These are phyloP conservation scores for Sugiyamaella sp. DNA, from an alignment of 1,139 yeast genomes.

Conservation along the genomic window DNA sequence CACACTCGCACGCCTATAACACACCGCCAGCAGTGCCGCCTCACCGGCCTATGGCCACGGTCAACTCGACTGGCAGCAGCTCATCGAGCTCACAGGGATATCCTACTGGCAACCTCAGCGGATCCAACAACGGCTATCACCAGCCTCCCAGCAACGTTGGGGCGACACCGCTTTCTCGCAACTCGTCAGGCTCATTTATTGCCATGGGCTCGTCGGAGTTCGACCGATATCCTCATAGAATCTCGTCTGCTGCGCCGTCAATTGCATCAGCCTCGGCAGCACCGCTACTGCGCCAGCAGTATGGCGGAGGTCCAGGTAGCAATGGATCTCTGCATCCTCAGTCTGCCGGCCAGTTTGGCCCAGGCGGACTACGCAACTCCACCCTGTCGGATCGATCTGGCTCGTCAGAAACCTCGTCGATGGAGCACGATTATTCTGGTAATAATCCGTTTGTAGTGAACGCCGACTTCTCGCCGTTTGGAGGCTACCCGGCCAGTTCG, in stretches of 20 bases:
- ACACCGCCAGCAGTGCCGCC: constrained; percentile 21
- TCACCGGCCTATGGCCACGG: constrained; percentile 19
- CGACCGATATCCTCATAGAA: constrained; percentile 45
- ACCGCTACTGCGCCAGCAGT: constrained; percentile 25
- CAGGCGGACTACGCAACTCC: constrained; percentile 30
- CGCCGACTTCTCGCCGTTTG: constrained; percentile 72
- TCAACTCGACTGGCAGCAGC: constrained; percentile 19
- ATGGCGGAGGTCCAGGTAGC: constrained; percentile 20
- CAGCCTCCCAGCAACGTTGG: constrained; percentile 5
- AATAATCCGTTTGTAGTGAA: constrained; percentile 41
- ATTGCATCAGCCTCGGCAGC: constrained; percentile 35
- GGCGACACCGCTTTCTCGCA: constrained; percentile 27
- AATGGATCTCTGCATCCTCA: constrained; percentile 22
- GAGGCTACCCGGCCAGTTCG: constrained; percentile 88
- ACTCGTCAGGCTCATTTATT: constrained; percentile 33
- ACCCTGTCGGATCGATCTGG: constrained; percentile 35
- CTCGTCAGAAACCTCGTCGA: constrained; percentile 33
- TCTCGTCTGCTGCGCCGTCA: constrained; percentile 40
- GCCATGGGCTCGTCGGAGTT: constrained; percentile 39
- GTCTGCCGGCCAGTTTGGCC: constrained; percentile 15
- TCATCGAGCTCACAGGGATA: constrained; percentile 6
- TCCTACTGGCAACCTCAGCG: constrained; percentile 5
- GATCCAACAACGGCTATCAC: constrained; percentile 10
- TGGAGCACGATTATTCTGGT: constrained; percentile 26
- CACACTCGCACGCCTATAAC: neutral